Evolutionary conservation across 305 asterid genomes (phyloP).

Genomic region (Rubia occidens): DNA sequence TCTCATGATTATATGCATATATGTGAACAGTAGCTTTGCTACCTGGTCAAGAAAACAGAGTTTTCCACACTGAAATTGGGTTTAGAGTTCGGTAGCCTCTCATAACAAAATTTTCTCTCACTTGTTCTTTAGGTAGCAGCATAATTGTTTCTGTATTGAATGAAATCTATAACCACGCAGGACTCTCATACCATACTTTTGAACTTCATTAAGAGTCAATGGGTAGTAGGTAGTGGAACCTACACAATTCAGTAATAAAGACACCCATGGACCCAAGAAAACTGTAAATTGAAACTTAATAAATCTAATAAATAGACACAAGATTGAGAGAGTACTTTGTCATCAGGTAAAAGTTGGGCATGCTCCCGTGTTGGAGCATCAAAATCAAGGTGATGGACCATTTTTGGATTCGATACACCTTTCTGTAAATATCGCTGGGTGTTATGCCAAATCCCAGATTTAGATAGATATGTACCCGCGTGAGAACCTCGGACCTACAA

Average conservation of each 20-base stretch:
- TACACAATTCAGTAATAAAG: neutral
- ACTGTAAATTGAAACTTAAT: neutral
- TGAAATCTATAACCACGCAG: neutral
- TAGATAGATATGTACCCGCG: conserved; percentile 93
- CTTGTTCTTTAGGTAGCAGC: neutral
- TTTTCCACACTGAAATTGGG: neutral
- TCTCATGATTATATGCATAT: conserved; percentile 4
- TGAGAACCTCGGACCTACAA: conserved; percentile 89
- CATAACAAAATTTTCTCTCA: neutral
- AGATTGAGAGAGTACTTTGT: conserved; percentile 49
- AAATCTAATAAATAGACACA: neutral
- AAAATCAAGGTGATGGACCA: conserved; percentile 90
- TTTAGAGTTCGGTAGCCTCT: conserved; percentile 2
- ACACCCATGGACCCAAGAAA: neutral
- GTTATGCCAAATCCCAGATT: conserved; percentile 93
- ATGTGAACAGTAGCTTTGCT: neutral
- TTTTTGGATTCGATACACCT: conserved; percentile 59
- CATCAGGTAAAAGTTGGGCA: conserved; percentile 81
- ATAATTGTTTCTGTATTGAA: neutral
- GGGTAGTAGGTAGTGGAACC: neutral
- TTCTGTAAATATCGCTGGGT: conserved; percentile 75
- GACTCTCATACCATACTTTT: neutral
- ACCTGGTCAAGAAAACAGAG: neutral
- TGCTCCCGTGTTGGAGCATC: conserved; percentile 99
- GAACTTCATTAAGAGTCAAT: conserved; percentile 2